Conservation (phyloP, 169 alveolate genomes). For the Plasmodium cynomolgi region DNA sequence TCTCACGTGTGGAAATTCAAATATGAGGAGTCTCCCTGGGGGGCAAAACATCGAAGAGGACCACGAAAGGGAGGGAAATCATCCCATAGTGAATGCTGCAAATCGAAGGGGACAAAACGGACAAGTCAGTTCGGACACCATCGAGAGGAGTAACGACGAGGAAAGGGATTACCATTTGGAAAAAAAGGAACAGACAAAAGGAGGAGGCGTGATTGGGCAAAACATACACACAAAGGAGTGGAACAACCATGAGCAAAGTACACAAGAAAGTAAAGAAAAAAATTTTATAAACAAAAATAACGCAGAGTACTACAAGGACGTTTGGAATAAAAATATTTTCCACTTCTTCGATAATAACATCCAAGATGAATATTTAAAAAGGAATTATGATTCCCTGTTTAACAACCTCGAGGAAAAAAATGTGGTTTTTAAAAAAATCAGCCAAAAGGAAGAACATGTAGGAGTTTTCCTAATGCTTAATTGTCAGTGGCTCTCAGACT, state of each 20-base stretch:
- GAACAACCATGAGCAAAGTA: not conserved
- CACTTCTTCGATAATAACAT: conserved; percentile 48
- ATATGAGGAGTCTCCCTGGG: not conserved
- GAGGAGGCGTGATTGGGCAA: not conserved
- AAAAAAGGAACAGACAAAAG: not conserved
- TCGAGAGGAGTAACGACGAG: not conserved
- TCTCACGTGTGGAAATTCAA: not conserved
- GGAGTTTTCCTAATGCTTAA: conserved; percentile 54
- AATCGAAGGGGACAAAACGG: not conserved
- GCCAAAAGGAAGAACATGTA: conserved; percentile 54
- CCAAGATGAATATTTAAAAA: conserved; percentile 61
- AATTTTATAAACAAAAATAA: not conserved
- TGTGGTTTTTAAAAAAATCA: conserved; percentile 25
- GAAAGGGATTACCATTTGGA: not conserved
- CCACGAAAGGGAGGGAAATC: not conserved
- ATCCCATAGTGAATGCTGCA: not conserved
- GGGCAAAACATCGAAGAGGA: not conserved
- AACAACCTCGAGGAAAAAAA: conserved; percentile 21
- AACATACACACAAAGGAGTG: not conserved
- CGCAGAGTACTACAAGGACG: not conserved
- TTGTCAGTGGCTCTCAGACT: conserved; percentile 67
- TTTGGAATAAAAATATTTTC: conserved; percentile 16
- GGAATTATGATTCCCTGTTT: conserved; percentile 30
- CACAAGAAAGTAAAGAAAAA: not conserved
- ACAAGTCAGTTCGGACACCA: not conserved